Evolutionary conservation across 192 early-diverging fungal species (phyloP).

Genomic region (Spinellus fusiger): DNA sequence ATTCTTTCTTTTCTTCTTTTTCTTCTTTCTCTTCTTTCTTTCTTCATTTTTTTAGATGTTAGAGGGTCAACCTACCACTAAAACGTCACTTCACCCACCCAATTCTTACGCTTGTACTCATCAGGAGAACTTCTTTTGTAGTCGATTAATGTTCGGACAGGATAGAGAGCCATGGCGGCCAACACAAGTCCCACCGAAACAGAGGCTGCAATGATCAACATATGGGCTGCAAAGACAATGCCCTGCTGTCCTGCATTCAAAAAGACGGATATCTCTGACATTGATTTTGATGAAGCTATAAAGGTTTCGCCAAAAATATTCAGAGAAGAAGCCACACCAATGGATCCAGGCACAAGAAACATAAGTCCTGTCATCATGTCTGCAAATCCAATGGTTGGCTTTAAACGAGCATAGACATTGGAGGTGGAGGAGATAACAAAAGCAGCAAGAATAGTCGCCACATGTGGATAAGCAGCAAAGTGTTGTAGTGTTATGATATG

Average conservation of each 20-base stretch:
- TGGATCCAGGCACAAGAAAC: constrained; percentile 18
- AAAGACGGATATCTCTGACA: constrained; percentile 7
- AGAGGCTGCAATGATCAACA: constrained; percentile 15
- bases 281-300: not conserved
- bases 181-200: constrained; percentile 11
- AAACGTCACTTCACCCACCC: constrained; percentile 18
- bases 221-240: constrained; percentile 14
- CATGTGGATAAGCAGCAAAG: constrained; percentile 10
- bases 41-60: not conserved
- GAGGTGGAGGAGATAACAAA: constrained; percentile 6
- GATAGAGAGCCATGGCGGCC: constrained; percentile 10
- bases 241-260: constrained; percentile 15
- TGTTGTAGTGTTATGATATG: not conserved
- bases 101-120: constrained; percentile 7
- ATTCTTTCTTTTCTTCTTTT: not conserved
- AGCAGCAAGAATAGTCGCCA: constrained; percentile 9
- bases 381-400: constrained; percentile 12
- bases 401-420: constrained; percentile 17
- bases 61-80: not conserved
- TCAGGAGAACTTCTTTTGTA: constrained; percentile 4
- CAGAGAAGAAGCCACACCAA: constrained; percentile 13
- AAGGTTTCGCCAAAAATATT: not conserved
- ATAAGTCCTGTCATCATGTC: constrained; percentile 16
- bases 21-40: not conserved
- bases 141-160: constrained; percentile 12